Percentiles rank a stretch among this genome's conserved stretches.
These are phyloP conservation scores for Globisporangium alternatum DNA, from an alignment of 352 stramenopile genomes.

Conservation along the genomic window DNA sequence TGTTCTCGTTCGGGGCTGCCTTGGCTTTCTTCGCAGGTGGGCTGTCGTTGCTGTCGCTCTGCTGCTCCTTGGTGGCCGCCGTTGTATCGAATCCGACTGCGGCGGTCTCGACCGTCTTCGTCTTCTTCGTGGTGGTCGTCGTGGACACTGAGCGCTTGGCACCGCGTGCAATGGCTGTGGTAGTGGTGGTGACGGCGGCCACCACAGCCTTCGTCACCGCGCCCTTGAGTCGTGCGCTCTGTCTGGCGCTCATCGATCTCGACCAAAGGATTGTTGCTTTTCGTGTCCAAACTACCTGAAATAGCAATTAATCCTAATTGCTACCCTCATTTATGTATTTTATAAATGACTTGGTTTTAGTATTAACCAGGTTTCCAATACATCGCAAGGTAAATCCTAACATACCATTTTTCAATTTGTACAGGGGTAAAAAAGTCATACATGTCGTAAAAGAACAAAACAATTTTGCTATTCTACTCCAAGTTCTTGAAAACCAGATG, in stretches of 20 bases:
- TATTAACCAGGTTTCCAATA: too few relatives aligned
- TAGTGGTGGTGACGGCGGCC: neutral
- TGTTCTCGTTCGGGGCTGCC: neutral
- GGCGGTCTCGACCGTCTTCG: conserved; percentile 1
- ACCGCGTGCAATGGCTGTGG: neutral
- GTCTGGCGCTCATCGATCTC: conserved; percentile 21
- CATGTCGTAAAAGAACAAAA: too few relatives aligned
- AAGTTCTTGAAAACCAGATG: neutral
- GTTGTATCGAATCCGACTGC: neutral
- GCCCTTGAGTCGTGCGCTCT: conserved; percentile 37
- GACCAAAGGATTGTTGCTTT: neutral
- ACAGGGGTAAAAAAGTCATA: too few relatives aligned
- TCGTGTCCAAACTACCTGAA: neutral
- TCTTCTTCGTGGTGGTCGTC: conserved; percentile 13
- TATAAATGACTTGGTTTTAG: too few relatives aligned
- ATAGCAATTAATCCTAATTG: too few relatives aligned
- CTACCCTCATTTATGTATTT: too few relatives aligned
- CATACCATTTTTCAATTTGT: too few relatives aligned
- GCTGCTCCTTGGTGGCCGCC: neutral
- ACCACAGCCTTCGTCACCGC: conserved; percentile 20
- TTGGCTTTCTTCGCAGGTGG: conserved; percentile 8
- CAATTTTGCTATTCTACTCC: too few relatives aligned
- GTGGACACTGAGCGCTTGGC: neutral
- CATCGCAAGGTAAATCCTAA: too few relatives aligned
- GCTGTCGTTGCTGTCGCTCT: neutral